Evolutionary conservation across 1,284 basidiomycete species (phyloP).

Genomic region (Puccinia horiana): DNA sequence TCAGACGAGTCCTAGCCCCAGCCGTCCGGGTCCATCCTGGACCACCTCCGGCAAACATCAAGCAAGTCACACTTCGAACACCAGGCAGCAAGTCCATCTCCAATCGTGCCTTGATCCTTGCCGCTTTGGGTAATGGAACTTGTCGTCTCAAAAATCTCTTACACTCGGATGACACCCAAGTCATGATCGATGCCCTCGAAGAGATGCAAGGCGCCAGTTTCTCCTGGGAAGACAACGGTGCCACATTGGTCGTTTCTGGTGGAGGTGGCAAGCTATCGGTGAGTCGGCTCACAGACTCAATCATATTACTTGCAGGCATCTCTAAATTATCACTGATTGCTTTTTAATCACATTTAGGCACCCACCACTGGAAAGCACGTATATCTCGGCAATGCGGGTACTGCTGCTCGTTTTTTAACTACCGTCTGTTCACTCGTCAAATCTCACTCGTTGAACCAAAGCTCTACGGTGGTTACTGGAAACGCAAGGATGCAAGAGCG

Average conservation of each 20-base stretch:
- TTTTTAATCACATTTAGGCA: constrained; percentile 58
- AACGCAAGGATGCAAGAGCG: constrained; percentile 99
- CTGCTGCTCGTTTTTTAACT: constrained; percentile 94
- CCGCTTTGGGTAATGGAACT: constrained; percentile 83
- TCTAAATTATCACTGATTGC: constrained; percentile 7
- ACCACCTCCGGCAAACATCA: constrained; percentile 63
- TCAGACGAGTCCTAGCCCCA: constrained; percentile 76
- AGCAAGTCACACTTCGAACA: constrained; percentile 80
- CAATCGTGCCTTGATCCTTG: constrained; percentile 89
- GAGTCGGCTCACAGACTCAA: neutral
- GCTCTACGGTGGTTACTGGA: constrained; percentile 68
- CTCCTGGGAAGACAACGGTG: constrained; percentile 87
- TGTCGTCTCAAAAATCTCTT: constrained; percentile 86
- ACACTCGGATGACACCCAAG: constrained; percentile 96
- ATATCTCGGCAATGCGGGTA: constrained; percentile 96
- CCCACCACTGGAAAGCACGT: constrained; percentile 79
- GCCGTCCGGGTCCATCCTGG: constrained; percentile 74
- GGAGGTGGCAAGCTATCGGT: constrained; percentile 74
- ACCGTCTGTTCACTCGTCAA: constrained; percentile 84
- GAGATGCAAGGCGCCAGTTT: constrained; percentile 89
- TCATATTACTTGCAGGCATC: neutral
- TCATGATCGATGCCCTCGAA: constrained; percentile 93
- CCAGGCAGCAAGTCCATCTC: constrained; percentile 97
- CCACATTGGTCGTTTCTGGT: constrained; percentile 88
- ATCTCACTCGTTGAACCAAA: constrained; percentile 61